These are phyloP conservation scores for Pseudonectria buxi DNA, from an alignment of 2,329 filamentous ascomycete genomes.

Conservation along the genomic window DNA sequence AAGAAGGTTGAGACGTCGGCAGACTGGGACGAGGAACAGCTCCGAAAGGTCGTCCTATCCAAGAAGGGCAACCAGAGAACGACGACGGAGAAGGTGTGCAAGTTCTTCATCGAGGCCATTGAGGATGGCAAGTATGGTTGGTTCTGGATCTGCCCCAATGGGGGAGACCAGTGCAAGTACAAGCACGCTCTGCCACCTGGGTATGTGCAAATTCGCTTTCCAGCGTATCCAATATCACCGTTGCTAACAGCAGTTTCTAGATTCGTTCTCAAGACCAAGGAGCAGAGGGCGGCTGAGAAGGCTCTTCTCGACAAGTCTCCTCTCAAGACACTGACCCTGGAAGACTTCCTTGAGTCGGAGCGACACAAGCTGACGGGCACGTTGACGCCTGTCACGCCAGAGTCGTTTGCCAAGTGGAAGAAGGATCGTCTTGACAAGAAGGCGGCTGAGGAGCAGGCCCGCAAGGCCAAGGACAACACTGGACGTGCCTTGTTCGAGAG, in stretches of 20 bases:
- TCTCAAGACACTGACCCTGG: conserved; percentile 85
- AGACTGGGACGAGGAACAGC: conserved; percentile 96
- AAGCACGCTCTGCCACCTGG: conserved; percentile 91
- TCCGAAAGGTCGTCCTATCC: conserved; percentile 81
- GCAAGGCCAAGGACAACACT: conserved; percentile 89
- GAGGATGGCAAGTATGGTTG: conserved; percentile 98
- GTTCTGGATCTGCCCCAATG: conserved; percentile 98
- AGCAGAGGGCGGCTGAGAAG: conserved; percentile 92
- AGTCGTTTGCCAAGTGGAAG: conserved; percentile 96
- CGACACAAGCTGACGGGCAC: conserved; percentile 89
- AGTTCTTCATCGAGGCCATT: conserved; percentile 93
- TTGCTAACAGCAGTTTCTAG: conserved; percentile 40
- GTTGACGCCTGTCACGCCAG: conserved; percentile 87
- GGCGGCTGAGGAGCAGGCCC: conserved; percentile 83
- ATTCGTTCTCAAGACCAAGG: conserved; percentile 95
- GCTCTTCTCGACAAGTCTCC: conserved; percentile 93
- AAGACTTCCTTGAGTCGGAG: conserved; percentile 96
- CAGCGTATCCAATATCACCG: too few species aligned
- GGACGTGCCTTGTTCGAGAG: conserved; percentile 94
- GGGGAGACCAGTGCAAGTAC: conserved; percentile 97
- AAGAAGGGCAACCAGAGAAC: conserved; percentile 97
- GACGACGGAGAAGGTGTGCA: conserved; percentile 97
- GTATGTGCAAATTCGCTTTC: conserved; percentile 45
- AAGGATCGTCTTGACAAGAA: conserved; percentile 92
- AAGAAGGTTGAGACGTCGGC: conserved; percentile 92